These are phyloP conservation scores for Gillenia trifoliata DNA, from an alignment of 306 rosid genomes.

Conservation along the genomic window DNA sequence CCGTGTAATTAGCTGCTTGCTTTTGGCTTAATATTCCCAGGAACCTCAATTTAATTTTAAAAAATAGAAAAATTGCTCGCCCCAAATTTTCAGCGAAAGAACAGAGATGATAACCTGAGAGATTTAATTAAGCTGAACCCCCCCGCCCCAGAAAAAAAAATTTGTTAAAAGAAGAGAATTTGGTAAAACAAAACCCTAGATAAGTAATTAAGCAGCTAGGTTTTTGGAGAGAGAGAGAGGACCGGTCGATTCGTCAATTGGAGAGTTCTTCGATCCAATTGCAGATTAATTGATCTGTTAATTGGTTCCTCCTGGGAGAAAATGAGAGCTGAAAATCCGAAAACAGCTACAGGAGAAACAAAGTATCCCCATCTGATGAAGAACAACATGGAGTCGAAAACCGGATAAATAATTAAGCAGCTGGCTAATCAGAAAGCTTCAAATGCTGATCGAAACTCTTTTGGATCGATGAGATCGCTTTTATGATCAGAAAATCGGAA, in stretches of 20 bases:
- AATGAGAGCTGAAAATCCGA: background rate
- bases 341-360: background rate
- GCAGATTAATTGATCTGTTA: background rate
- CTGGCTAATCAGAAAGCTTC: background rate
- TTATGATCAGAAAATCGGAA: background rate
- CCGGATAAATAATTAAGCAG: background rate
- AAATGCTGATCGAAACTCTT: background rate
- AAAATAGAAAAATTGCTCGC: background rate
- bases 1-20: background rate
- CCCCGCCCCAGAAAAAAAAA: background rate
- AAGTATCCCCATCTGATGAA: background rate
- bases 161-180: background rate
- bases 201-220: background rate
- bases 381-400: background rate
- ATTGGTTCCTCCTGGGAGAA: background rate
- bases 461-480: background rate
- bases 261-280: background rate
- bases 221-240: background rate
- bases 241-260: background rate
- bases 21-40: background rate
- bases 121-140: too few species aligned
- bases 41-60: background rate
- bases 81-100: background rate
- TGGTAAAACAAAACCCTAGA: slow-evolving; percentile 14
- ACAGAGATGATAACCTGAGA: background rate